Evolutionary conservation across 495 filamentous ascomycete species (phyloP).

Genomic region (Hypoxylon fragiforme): DNA sequence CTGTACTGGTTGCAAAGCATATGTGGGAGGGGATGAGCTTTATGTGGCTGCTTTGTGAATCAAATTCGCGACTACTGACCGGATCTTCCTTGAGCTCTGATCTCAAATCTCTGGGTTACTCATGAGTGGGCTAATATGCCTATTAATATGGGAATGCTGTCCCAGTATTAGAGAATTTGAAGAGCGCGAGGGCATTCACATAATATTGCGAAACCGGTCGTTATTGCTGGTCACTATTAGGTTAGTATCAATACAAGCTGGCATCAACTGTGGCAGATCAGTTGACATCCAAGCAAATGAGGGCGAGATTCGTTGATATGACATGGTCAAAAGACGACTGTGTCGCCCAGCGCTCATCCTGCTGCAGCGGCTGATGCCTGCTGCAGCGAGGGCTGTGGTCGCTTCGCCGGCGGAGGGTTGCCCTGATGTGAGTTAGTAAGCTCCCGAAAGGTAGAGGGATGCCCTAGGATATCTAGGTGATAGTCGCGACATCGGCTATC

Average conservation of each 20-base stretch:
- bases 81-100: neutral
- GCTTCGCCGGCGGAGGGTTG: constrained; percentile 40
- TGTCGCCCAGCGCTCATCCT: constrained; percentile 30
- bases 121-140: constrained; percentile 6
- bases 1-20: neutral
- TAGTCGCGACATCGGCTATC: constrained; percentile 32
- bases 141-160: neutral
- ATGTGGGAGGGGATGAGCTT: neutral
- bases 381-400: constrained; percentile 33
- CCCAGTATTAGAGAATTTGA: neutral
- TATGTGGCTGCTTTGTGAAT: neutral
- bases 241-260: constrained; percentile 25
- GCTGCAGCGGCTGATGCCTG: constrained; percentile 43
- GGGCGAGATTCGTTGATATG: neutral
- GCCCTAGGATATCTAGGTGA: constrained; percentile 33
- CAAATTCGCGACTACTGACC: neutral
- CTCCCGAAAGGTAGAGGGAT: constrained; percentile 27
- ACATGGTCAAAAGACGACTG: neutral
- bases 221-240: constrained; percentile 5
- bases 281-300: constrained; percentile 22
- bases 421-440: constrained; percentile 36
- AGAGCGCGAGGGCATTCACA: constrained; percentile 8
- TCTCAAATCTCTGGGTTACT: neutral
- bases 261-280: constrained; percentile 23
- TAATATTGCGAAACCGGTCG: constrained; percentile 12